Evolutionary conservation across 352 stramenopile species (phyloP).

Genomic region (Aphanomyces euteiches): DNA sequence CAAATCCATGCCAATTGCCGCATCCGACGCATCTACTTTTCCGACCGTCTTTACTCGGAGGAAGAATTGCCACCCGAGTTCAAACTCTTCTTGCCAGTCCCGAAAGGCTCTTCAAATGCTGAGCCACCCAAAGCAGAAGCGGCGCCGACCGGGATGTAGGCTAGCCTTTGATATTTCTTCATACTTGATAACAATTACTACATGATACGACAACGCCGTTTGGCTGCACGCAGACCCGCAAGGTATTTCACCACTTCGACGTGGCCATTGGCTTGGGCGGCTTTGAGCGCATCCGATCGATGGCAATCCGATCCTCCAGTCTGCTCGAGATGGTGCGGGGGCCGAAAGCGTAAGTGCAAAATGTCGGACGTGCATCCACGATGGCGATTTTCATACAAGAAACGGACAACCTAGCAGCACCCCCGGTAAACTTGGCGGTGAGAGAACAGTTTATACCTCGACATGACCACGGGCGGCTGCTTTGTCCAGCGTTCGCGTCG

Average conservation of each 20-base stretch:
- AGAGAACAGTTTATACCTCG: not conserved
- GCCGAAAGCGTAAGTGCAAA: too few relatives aligned
- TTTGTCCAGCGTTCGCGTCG: conserved; percentile 13
- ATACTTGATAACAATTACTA: not conserved
- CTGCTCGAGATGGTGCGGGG: too few relatives aligned
- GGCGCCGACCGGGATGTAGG: conserved; percentile 20
- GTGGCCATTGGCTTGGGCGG: conserved; percentile 8
- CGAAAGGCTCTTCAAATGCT: conserved; percentile 68
- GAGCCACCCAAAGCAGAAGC: conserved; percentile 39
- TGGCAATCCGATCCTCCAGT: not conserved
- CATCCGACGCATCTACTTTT: conserved; percentile 97
- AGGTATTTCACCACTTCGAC: conserved; percentile 1
- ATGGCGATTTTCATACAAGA: not conserved
- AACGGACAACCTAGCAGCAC: not conserved
- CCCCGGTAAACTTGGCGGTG: not conserved
- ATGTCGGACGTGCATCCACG: not conserved
- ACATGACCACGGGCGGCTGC: conserved; percentile 10
- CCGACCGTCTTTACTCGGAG: conserved; percentile 95
- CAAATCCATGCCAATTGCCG: conserved; percentile 98
- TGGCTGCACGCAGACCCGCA: not conserved
- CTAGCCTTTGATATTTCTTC: not conserved
- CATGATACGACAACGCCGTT: not conserved
- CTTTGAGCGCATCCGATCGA: conserved; percentile 12
- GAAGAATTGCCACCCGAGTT: conserved; percentile 96
- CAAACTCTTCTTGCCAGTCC: conserved; percentile 95